Evolutionary conservation across 495 filamentous ascomycete species (phyloP), one percentile per base, ranked within the genome.

Genomic region (Pseudomonodictys pantanalensis): DNA sequence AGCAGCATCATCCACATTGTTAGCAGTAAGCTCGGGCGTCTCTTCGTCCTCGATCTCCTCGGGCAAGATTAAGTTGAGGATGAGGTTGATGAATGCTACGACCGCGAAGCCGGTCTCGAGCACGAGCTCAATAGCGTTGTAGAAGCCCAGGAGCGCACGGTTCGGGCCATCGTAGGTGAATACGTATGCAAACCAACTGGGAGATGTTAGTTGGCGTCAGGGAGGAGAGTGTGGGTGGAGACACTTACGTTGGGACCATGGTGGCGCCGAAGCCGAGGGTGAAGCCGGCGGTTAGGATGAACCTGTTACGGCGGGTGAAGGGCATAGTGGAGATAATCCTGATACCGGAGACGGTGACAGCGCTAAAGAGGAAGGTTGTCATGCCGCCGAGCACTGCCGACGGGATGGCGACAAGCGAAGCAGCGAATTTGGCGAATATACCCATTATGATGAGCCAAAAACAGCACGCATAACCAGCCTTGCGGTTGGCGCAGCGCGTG

Each of bases 391-490:
- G 77, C 0, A 95, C 90, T 1, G 92, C 64, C 25, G 79, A 74
- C 0, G 92, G 92, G 62, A 96, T 96, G 38, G 90, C 77, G 9
- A 92, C 87, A 1, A 96, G 81, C 0, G 89, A 80, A 1, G 92
- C 91, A n/a, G 91, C 90, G 71, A 96, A 95, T 63, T 96, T 96
- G 55, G 90, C 84, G 73, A 96, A 95, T 61, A 96, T 77, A 39
- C 91, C 91, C 87, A 92, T 91, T 69, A 96, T 69, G 51, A 96
- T 73, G 18, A 96, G 78, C 78, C 95, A 96, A 65, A 91, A 76
- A 76, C 89, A 89, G 68, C 74, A 78, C 49, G 72, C 81, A 68
- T 90, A 96, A 10, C 91, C 91, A 2, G 91, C 91, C 11, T 83
- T 88, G 46, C 91, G 83, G 72, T 93, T 97, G 0, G 91, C 91